Base-by-base conservation (phyloP, 345 rosid genomes). In the Erucastrum elatum region DNA sequence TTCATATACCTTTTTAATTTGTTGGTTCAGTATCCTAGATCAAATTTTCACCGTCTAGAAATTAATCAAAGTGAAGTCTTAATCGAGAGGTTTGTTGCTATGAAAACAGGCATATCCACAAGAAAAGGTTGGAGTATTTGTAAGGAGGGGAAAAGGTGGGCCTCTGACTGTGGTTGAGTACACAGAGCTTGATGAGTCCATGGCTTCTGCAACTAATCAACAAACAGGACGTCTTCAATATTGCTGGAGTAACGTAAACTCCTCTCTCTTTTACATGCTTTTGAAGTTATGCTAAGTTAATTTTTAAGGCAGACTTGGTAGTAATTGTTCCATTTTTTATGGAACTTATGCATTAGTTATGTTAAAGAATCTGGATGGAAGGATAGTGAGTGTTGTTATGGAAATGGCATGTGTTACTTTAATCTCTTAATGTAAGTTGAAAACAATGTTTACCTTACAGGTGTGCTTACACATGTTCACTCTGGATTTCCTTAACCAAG, bases 51-150 rank as follows among this genome's bases (percentile, higher is more conserved):
- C 11, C 44, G 35, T 35, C 15, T 16, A 35, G 44, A 56, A 9
- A 1, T n/a, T 61, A 60, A 70, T 64, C 59, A 71, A 6, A 4
- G 9, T 70, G 25, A 29, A 27, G 37, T 56, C 46, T 30, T 17
- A 30, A 66, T 17, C 31, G 41, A 5, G 30, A 72, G 33, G 61
- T 16, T 71, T 79, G 64, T 58, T 78, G 69, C 33, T 34, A 33
- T 73, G 69, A 26, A 46, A 60, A 72, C 86, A 95, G 99, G 96
- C 97, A 8, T 91, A 89, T 81, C 97, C 98, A 75, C 99, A 95
- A 76, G 99, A 93, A 84, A 93, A 93, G 78, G 98, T 93, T 67
- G 98, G 99, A 53, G 98, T 93, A n/a, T 95, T 96, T 84, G 96
- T 96, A 58, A 84, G 96, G 87, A 89, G 93, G 61, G 98, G 99